Evolutionary conservation across 495 filamentous ascomycete species (phyloP).

Genomic region (Ascobolus immersus): DNA sequence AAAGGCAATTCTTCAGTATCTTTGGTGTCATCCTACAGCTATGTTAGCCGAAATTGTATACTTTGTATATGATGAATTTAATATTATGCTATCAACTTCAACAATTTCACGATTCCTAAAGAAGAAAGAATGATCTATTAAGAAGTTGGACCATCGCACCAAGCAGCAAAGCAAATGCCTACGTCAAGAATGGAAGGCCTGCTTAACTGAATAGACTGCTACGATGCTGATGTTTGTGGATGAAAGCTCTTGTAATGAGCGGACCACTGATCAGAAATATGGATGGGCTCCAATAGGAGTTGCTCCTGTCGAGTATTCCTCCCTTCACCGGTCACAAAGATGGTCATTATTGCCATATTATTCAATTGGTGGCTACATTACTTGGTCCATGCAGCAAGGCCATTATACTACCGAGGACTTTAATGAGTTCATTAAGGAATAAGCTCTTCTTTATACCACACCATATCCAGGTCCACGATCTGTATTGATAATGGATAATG

Average conservation of each 20-base stretch:
- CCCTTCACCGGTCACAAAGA: not conserved
- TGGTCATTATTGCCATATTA: slow-evolving; percentile 1
- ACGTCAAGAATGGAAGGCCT: not conserved
- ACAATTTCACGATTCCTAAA: no score
- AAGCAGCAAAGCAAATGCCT: no score
- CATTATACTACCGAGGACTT: not conserved
- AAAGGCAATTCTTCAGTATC: no score
- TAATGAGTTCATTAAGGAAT: not conserved
- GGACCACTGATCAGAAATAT: not conserved
- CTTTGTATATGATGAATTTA: no score
- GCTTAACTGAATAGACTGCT: not conserved
- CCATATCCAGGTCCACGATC: not conserved
- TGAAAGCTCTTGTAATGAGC: not conserved
- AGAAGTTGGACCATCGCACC: no score
- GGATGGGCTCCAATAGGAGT: slow-evolving; percentile 1
- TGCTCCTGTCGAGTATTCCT: not conserved
- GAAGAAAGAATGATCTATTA: no score
- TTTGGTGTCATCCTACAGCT: no score
- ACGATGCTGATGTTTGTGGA: not conserved
- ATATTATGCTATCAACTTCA: no score
- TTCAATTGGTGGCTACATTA: not conserved
- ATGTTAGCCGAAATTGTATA: no score
- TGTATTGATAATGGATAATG: slow-evolving; percentile 1
- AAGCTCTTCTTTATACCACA: not conserved
- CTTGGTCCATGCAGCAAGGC: not conserved